These are phyloP conservation scores for Colletotrichum shisoi DNA, from an alignment of 2,329 filamentous ascomycete genomes.

Conservation along the genomic window DNA sequence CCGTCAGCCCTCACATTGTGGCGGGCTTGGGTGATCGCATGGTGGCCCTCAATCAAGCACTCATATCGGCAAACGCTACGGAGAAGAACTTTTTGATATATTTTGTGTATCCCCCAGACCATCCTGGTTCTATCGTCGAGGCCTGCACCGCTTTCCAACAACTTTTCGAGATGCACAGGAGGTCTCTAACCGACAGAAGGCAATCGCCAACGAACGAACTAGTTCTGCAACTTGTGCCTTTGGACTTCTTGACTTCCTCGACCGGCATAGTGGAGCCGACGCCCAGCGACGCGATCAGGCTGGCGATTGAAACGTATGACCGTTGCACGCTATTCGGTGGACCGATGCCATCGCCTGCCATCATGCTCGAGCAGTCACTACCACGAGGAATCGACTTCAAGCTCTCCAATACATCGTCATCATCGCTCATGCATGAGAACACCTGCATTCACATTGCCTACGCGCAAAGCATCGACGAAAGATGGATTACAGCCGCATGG, in stretches of 20 bases:
- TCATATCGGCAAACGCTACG: conserved; percentile 53
- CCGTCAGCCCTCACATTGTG: conserved; percentile 29
- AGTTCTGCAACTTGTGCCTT: conserved; percentile 78
- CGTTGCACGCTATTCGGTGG: conserved; percentile 69
- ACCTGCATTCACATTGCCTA: conserved; percentile 84
- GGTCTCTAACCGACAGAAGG: conserved; percentile 55
- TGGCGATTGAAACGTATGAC: conserved; percentile 81
- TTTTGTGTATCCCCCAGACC: conserved; percentile 73
- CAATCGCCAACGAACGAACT: conserved; percentile 66
- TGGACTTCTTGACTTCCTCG: conserved; percentile 71
- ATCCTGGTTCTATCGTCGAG: conserved; percentile 69
- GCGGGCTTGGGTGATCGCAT: conserved; percentile 59
- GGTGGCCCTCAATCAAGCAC: conserved; percentile 57
- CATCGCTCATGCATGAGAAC: conserved; percentile 78
- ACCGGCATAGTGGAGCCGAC: conserved; percentile 69
- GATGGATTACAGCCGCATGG: conserved; percentile 84
- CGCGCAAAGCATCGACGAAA: conserved; percentile 74
- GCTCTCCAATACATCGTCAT: conserved; percentile 70
- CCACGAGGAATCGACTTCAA: conserved; percentile 80
- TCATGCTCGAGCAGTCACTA: conserved; percentile 74
- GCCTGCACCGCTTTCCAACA: conserved; percentile 77
- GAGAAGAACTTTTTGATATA: conserved; percentile 76
- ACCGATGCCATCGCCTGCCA: conserved; percentile 70
- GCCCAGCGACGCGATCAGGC: conserved; percentile 64
- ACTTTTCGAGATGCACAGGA: conserved; percentile 71